A percentile compares a stretch with the other conserved stretches of the same genome.
phyloP scores from a whole-genome alignment of 768 basidiomycete genomes.

The Termitomyces sp. region DNA sequence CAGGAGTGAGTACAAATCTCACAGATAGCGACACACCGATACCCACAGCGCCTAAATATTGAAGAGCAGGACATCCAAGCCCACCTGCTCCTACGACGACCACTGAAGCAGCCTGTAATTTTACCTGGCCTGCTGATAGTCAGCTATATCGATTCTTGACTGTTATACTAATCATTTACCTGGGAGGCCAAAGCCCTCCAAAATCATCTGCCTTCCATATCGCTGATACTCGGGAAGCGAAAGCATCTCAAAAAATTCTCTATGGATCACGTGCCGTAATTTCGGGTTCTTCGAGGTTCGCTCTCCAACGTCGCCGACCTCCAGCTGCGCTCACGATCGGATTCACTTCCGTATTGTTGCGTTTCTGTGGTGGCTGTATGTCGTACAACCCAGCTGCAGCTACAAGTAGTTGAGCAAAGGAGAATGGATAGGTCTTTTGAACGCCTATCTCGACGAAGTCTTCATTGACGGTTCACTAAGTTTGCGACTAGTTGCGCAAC shows the following conservation, averaged over 20 bases:
- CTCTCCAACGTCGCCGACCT: no score
- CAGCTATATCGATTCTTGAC: conserved; percentile 13
- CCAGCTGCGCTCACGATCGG: no score
- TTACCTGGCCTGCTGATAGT: conserved; percentile 39
- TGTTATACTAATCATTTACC: conserved; percentile 34
- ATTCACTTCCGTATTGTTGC: no score
- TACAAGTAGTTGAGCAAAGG: not conserved
- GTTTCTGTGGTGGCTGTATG: no score
- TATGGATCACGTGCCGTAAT: not conserved
- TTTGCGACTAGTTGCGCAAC: not conserved
- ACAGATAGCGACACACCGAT: conserved; percentile 53
- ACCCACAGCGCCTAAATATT: conserved; percentile 90
- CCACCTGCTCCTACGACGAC: conserved; percentile 94
- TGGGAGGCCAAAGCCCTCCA: conserved; percentile 80
- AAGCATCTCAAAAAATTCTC: conserved; percentile 17
- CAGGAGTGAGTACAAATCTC: not conserved
- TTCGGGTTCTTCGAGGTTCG: no score
- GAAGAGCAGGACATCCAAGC: conserved; percentile 91
- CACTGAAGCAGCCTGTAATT: conserved; percentile 58
- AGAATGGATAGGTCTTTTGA: not conserved
- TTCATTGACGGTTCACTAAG: not conserved
- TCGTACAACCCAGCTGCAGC: not conserved
- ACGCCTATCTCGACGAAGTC: not conserved
- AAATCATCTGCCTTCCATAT: conserved; percentile 96
- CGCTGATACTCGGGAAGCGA: conserved; percentile 70